phyloP scores from a whole-genome alignment of 2,329 filamentous ascomycete species.

The Chrysoporthe cubensis region DNA sequence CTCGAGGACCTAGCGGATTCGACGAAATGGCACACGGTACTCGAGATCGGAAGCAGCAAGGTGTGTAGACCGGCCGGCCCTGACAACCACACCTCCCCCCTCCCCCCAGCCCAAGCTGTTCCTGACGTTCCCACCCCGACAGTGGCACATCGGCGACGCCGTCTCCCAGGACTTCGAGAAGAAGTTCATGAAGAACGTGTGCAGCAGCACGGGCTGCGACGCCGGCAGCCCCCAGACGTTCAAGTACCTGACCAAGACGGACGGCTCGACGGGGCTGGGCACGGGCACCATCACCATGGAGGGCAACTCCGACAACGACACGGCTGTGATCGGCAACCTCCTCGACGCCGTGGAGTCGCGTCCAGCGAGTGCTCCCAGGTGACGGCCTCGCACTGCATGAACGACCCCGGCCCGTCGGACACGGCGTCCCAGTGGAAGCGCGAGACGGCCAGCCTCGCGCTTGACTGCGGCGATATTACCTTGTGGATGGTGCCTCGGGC shows the following conservation, averaged over 20 bases:
- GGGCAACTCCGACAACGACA: slow-evolving; percentile 2
- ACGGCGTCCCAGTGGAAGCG: not conserved
- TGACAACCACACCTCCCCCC: not conserved
- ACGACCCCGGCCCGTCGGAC: not conserved
- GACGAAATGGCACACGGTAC: not conserved
- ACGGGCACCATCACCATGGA: not conserved
- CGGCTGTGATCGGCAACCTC: not conserved
- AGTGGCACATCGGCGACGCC: not conserved
- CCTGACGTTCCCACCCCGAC: not conserved
- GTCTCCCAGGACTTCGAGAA: not conserved
- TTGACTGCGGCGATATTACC: not conserved
- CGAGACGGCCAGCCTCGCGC: not conserved
- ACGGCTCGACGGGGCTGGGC: not conserved
- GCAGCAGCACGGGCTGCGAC: not conserved
- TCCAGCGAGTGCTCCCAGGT: not conserved
- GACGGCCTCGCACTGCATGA: not conserved
- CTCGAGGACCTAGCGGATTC: not conserved
- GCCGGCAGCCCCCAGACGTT: not conserved
- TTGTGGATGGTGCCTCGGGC: not conserved
- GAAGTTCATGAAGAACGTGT: not conserved
- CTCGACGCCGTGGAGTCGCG: not conserved
- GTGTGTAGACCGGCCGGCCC: not conserved
- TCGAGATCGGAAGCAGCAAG: not conserved
- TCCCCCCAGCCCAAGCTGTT: not conserved
- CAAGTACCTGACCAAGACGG: not conserved